A percentile compares a stretch with the other conserved stretches of the same genome.
Evolutionary conservation across 2,329 filamentous ascomycete species (phyloP).

Genomic region (Zasmidium angulare): DNA sequence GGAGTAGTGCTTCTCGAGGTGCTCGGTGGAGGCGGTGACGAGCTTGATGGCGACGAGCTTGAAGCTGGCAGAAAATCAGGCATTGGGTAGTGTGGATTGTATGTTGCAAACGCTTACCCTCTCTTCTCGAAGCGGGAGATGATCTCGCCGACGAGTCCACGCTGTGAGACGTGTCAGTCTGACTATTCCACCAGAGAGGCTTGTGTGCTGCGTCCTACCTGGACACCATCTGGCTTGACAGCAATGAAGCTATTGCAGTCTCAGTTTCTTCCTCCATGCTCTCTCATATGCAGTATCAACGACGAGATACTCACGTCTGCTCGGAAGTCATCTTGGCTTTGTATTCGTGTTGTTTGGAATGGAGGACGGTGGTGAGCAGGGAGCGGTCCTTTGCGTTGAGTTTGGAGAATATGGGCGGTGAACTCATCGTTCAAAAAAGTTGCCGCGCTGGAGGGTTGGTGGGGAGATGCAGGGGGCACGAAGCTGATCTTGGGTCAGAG

Average conservation of each 20-base stretch:
- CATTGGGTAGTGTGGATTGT: not conserved
- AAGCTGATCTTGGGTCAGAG: not conserved
- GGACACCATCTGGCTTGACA: conserved; percentile 99
- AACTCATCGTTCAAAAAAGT: conserved; percentile 5
- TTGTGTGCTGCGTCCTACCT: conserved; percentile 60
- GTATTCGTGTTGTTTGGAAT: conserved; percentile 29
- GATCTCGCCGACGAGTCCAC: conserved; percentile 97
- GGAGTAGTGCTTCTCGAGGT: conserved; percentile 97
- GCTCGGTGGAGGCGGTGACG: conserved; percentile 80
- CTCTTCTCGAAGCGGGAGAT: conserved; percentile 97
- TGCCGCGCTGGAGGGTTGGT: not conserved
- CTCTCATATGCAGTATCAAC: too few relatives aligned
- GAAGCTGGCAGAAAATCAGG: conserved; percentile 60
- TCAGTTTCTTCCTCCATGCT: conserved; percentile 13
- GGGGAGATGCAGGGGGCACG: not conserved
- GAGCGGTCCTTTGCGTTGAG: conserved; percentile 50
- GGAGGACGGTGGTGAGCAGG: conserved; percentile 39
- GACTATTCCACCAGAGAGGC: not conserved
- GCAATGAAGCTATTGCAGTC: conserved; percentile 82
- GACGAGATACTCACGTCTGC: conserved; percentile 93
- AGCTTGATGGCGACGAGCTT: conserved; percentile 99
- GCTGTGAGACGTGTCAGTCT: conserved; percentile 54
- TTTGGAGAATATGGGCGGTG: conserved; percentile 48
- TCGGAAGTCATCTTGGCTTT: conserved; percentile 60
- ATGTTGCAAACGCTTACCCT: conserved; percentile 58